These are phyloP conservation scores for Pseudopithomyces chartarum DNA, from an alignment of 2,329 filamentous ascomycete genomes.

Conservation along the genomic window DNA sequence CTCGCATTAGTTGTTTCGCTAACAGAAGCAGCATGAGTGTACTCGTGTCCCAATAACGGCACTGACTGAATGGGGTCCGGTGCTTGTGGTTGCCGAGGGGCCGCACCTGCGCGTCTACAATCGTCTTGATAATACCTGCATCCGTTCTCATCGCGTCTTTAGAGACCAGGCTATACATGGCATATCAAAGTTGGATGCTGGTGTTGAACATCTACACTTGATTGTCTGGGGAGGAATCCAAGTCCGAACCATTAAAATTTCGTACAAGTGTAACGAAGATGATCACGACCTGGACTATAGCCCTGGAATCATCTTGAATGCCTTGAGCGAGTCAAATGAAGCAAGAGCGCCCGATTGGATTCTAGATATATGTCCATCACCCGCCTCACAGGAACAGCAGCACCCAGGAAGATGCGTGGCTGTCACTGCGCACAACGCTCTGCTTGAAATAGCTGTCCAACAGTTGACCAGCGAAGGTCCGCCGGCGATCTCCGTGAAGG, in stretches of 20 bases:
- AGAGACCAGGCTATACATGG: constrained; percentile 75
- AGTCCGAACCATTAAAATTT: constrained; percentile 52
- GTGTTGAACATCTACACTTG: constrained; percentile 27
- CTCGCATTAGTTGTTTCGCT: constrained; percentile 9
- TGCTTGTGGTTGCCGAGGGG: constrained; percentile 51
- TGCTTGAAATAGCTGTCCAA: constrained; percentile 58
- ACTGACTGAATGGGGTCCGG: constrained; percentile 42
- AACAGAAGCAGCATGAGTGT: constrained; percentile 42
- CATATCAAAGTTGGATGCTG: constrained; percentile 55
- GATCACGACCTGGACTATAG: constrained; percentile 13
- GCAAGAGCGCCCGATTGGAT: constrained; percentile 44
- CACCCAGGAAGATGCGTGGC: constrained; percentile 27
- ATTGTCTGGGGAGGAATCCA: constrained; percentile 47
- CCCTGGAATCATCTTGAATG: constrained; percentile 13
- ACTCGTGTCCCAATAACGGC: constrained; percentile 53
- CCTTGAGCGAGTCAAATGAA: constrained; percentile 23
- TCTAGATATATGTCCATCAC: constrained; percentile 33
- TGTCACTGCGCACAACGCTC: constrained; percentile 87
- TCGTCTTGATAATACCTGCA: constrained; percentile 24
- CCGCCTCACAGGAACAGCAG: constrained; percentile 15
- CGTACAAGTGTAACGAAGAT: constrained; percentile 25
- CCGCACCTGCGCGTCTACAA: constrained; percentile 48
- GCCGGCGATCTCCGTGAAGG: constrained; percentile 48
- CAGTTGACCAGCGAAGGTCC: constrained; percentile 10
- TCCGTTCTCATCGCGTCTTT: constrained; percentile 60